phyloP scores from a whole-genome alignment of 148 eudicot species.

The Polygonum maritimum region DNA sequence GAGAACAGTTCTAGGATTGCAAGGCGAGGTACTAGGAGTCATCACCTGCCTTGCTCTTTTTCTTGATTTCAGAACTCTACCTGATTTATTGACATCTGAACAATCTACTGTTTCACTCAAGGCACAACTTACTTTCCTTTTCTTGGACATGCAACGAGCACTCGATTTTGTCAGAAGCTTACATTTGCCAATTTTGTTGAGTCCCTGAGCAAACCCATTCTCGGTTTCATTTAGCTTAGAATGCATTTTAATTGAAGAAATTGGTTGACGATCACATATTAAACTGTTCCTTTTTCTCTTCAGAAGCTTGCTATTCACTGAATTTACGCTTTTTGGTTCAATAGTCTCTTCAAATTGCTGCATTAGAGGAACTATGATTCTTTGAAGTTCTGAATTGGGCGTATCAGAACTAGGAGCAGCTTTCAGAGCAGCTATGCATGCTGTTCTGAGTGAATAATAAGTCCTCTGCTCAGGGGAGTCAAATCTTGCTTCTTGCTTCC shows the following conservation, averaged over 20 bases:
- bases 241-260: neutral
- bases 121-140: constrained; percentile 17
- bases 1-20: constrained; percentile 52
- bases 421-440: constrained; percentile 29
- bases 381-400: constrained; percentile 4
- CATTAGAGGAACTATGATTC: neutral
- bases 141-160: constrained; percentile 19
- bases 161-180: constrained; percentile 1
- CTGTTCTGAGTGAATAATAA: constrained; percentile 39
- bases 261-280: neutral
- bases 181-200: neutral
- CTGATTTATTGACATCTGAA: constrained; percentile 16
- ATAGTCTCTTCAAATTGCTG: neutral
- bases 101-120: constrained; percentile 17
- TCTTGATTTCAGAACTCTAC: constrained; percentile 36
- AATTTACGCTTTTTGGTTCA: neutral
- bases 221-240: neutral
- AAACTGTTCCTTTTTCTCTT: neutral
- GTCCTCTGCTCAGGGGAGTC: constrained; percentile 29
- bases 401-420: constrained; percentile 13
- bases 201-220: neutral
- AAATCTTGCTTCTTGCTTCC: constrained; percentile 28
- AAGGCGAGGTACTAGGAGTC: constrained; percentile 28
- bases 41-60: constrained; percentile 44
- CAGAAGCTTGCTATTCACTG: neutral